Percentiles rank a stretch among this genome's conserved stretches.
Conservation (phyloP, 805 yeast species). For the Lipomyces japonicus region DNA sequence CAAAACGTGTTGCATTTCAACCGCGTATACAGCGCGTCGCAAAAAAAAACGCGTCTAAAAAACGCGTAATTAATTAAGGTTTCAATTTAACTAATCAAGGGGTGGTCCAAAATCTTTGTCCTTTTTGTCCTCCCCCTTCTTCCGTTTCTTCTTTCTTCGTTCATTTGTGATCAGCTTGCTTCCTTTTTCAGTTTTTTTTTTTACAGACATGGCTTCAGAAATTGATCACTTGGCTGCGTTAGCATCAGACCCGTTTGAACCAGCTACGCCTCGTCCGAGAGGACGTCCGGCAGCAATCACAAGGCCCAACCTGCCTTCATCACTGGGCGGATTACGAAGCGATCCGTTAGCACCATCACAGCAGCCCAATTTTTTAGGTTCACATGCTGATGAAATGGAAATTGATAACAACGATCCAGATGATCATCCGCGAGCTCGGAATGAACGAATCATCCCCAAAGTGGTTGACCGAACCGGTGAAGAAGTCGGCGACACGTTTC, state of each 20-base stretch:
- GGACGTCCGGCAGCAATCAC: background rate
- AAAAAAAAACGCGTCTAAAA: no score
- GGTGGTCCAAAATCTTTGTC: no score
- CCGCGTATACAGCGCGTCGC: no score
- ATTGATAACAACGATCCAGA: constrained; percentile 15
- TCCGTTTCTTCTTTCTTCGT: no score
- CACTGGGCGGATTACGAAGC: constrained; percentile 2
- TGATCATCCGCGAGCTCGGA: constrained; percentile 17
- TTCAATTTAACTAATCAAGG: no score
- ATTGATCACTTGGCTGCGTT: constrained; percentile 10
- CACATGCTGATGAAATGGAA: background rate
- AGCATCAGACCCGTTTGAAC: constrained; percentile 13
- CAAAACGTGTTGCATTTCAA: no score
- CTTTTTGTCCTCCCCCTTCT: no score
- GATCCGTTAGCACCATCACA: background rate
- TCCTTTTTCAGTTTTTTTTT: no score
- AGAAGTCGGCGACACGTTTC: constrained; percentile 87
- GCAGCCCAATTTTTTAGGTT: background rate
- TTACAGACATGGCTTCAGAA: constrained; percentile 10
- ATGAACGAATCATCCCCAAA: constrained; percentile 58
- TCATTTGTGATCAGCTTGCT: no score
- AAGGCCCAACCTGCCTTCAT: background rate
- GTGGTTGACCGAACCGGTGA: constrained; percentile 91
- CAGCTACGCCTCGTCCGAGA: constrained; percentile 2
- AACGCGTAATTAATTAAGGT: no score